Conservation (phyloP, 108 stramenopile genomes). For the Cyclotella cryptica region DNA sequence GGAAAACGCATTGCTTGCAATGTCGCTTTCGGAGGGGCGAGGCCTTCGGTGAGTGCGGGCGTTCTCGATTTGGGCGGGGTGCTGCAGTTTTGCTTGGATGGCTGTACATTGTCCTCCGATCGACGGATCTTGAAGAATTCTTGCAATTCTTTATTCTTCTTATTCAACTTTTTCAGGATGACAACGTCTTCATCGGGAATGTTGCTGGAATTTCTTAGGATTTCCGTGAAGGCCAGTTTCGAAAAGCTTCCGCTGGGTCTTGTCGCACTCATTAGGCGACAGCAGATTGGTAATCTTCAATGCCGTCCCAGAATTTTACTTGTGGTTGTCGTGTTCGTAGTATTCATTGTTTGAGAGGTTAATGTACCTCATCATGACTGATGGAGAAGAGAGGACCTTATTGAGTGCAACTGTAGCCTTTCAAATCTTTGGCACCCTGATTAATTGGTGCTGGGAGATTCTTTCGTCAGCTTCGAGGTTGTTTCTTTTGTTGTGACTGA, state of each 20-base stretch:
- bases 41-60: slow-evolving; percentile 2
- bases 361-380: slow-evolving; percentile 28
- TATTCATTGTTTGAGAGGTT: slow-evolving; percentile 28
- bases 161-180: slow-evolving; percentile 17
- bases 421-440: neutral
- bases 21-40: slow-evolving; percentile 25
- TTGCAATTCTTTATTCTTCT: slow-evolving; percentile 25
- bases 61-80: neutral
- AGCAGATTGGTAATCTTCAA: slow-evolving; percentile 27
- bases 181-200: neutral
- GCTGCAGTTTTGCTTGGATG: no score
- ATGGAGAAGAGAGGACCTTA: slow-evolving; percentile 26
- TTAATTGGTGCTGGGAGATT: neutral
- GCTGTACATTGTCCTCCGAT: neutral
- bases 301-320: slow-evolving; percentile 54
- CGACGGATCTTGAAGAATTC: slow-evolving; percentile 10
- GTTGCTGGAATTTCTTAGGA: slow-evolving; percentile 12
- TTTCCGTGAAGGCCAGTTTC: slow-evolving; percentile 17
- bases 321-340: slow-evolving; percentile 24
- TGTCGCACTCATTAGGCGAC: neutral
- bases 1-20: slow-evolving; percentile 43
- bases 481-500: neutral
- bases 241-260: neutral
- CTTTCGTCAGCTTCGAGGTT: slow-evolving; percentile 1
- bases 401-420: slow-evolving; percentile 1